phyloP scores from a whole-genome alignment of 2,329 filamentous ascomycete genomes.

The Epicoccum nigrum region DNA sequence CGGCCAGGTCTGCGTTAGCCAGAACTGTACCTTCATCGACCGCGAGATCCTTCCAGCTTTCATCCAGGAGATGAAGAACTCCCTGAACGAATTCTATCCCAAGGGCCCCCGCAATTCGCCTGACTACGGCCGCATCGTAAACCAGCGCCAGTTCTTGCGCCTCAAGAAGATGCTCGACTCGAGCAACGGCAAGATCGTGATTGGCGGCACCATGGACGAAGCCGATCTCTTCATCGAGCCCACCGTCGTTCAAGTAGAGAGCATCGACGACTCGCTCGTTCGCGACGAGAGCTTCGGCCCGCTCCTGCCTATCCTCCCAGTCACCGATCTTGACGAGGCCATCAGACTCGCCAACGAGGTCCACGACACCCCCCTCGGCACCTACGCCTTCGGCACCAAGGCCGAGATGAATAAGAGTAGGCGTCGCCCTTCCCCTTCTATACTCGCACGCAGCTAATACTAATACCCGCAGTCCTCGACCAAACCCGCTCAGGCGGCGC shows the following conservation, averaged over 20 bases:
- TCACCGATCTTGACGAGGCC: constrained; percentile 81
- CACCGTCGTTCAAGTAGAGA: constrained; percentile 85
- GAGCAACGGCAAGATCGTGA: constrained; percentile 79
- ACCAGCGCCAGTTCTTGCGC: constrained; percentile 76
- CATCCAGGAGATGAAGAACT: constrained; percentile 73
- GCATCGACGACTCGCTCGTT: constrained; percentile 77
- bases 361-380: constrained; percentile 79
- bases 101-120: constrained; percentile 77
- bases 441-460: too few relatives aligned
- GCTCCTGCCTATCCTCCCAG: constrained; percentile 81
- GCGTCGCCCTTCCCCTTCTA: too few relatives aligned
- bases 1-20: constrained; percentile 89
- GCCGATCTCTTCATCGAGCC: constrained; percentile 84
- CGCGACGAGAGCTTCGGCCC: constrained; percentile 89
- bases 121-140: constrained; percentile 82
- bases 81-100: constrained; percentile 80
- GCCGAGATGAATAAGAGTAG: constrained; percentile 75
- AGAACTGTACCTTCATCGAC: constrained; percentile 91
- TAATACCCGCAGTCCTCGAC: constrained; percentile 48
- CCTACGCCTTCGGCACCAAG: constrained; percentile 86
- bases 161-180: constrained; percentile 91
- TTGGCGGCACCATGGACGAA: constrained; percentile 85
- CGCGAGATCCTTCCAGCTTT: constrained; percentile 73
- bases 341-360: constrained; percentile 81
- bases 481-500: constrained; percentile 59